phyloP scores from a whole-genome alignment of 2,329 filamentous ascomycete genomes.

The Cladobotryum mycophilum region DNA sequence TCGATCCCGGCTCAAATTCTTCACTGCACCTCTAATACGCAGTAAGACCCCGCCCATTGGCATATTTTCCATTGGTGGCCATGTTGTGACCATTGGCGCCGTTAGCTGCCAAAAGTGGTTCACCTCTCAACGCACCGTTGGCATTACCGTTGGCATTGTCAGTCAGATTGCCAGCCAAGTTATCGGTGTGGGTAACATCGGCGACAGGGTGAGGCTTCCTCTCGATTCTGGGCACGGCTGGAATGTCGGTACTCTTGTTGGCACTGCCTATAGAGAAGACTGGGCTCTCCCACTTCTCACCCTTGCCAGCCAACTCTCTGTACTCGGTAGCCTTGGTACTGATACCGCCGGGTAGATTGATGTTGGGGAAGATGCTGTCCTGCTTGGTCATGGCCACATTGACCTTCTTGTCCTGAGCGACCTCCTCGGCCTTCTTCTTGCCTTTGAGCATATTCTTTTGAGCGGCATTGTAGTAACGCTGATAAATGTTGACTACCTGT shows the following conservation, averaged over 20 bases:
- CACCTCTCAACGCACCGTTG: no score
- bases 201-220: slow-evolving; percentile 33
- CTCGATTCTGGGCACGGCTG: slow-evolving; percentile 47
- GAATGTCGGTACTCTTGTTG: slow-evolving; percentile 64
- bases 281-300: slow-evolving; percentile 89
- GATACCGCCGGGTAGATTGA: slow-evolving; percentile 75
- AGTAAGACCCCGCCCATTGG: slow-evolving; percentile 9
- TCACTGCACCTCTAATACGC: slow-evolving; percentile 15
- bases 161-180: not conserved
- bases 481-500: slow-evolving; percentile 75
- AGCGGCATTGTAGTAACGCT: slow-evolving; percentile 69
- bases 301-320: slow-evolving; percentile 78
- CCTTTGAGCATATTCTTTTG: slow-evolving; percentile 68
- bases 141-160: no score
- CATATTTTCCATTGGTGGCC: slow-evolving; percentile 7
- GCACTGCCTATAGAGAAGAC: slow-evolving; percentile 85
- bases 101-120: no score
- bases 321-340: slow-evolving; percentile 93
- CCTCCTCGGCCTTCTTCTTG: slow-evolving; percentile 67
- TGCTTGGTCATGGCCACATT: slow-evolving; percentile 56
- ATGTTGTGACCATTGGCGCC: slow-evolving; percentile 6
- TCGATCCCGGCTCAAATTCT: slow-evolving; percentile 4
- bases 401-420: slow-evolving; percentile 61
- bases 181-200: slow-evolving; percentile 1
- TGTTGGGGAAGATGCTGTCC: slow-evolving; percentile 82